Evolutionary conservation across 2,329 filamentous ascomycete genomes (phyloP), one percentile per base, ranked within the genome.

Genomic region (Pseudonectria foliicola): DNA sequence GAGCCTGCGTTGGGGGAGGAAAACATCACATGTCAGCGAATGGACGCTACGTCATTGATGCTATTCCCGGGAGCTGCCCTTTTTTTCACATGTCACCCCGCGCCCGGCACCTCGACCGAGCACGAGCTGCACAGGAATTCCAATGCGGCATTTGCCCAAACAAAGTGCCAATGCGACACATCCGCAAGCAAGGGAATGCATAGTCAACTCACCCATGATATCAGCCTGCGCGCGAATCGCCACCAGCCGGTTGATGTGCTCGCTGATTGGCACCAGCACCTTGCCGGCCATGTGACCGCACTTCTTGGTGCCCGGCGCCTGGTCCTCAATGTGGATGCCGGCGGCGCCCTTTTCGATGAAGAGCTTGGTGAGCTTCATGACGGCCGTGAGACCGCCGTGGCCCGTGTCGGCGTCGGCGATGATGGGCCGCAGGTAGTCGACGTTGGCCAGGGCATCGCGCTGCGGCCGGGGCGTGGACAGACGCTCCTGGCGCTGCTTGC

Each of bases 201-300:
- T 33, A 21, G 12, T 13, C 37, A 33, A 43, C 59, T 49, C 64
- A 79, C 84, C 92, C 92, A 98, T 96, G 56, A 98, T 96, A 59
- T 98, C 92, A 50, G 92, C 90, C 67, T 98, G 92, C 4, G 92
- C 90, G 41, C 92, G 83, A 61, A 98, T 96, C 50, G 92, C 89
- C 33, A 98, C 88, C 35, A 98, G 74, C 36, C 92, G 83, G 71
- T 95, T 96, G 68, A 96, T 95, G 70, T 98, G 92, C 70, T 98
- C 92, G 64, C 80, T 85, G 59, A 95, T 93, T 33, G 92, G 92
- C 34, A 98, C 92, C 41, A 98, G 73, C 28, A 96, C 92, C 70
- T 96, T 96, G 56, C 92, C 92, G 48, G 92, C 92, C 92, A 96
- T 96, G 68, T 96, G 92, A 45, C 92, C 92, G 62, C 92, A 98